Evolutionary conservation across 768 basidiomycete genomes (phyloP).

Genomic region (Termitomyces sp.): DNA sequence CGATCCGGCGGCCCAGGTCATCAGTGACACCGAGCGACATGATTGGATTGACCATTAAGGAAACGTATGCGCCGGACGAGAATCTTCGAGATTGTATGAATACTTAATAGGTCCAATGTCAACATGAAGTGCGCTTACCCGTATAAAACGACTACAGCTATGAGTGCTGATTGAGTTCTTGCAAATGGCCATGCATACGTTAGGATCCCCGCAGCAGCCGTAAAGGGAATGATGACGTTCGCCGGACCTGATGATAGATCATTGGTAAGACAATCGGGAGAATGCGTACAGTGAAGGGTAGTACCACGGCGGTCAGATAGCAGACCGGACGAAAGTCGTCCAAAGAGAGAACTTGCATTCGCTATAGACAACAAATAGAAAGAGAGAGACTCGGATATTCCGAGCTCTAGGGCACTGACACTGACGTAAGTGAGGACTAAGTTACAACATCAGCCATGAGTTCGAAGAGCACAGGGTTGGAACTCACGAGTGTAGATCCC

Average conservation of each 20-base stretch:
- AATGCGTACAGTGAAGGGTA: neutral
- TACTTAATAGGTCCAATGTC: neutral
- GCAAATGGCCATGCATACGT: conserved; percentile 76
- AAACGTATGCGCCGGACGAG: conserved; percentile 60
- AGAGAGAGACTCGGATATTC: conserved; percentile 48
- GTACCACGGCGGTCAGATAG: conserved; percentile 56
- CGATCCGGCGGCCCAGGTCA: conserved; percentile 65
- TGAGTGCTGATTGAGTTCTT: conserved; percentile 37
- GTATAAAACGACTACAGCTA: conserved; percentile 59
- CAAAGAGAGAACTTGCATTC: conserved; percentile 64
- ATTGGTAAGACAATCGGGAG: neutral
- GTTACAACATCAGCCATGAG: conserved; percentile 29
- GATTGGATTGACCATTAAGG: conserved; percentile 54
- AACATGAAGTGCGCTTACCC: conserved; percentile 39
- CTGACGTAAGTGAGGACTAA: conserved; percentile 70
- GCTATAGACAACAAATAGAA: conserved; percentile 69
- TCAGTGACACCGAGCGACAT: conserved; percentile 57
- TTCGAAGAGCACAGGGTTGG: conserved; percentile 19
- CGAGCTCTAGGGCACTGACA: conserved; percentile 49
- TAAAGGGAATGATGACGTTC: conserved; percentile 69
- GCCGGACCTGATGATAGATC: conserved; percentile 47
- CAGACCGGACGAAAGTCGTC: conserved; percentile 54
- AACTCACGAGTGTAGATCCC: conserved; percentile 65
- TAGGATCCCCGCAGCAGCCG: conserved; percentile 49
- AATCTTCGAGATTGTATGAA: conserved; percentile 36